Evolutionary conservation across 208 protist species (phyloP).

Genomic region (Leishmania tarentolae): DNA sequence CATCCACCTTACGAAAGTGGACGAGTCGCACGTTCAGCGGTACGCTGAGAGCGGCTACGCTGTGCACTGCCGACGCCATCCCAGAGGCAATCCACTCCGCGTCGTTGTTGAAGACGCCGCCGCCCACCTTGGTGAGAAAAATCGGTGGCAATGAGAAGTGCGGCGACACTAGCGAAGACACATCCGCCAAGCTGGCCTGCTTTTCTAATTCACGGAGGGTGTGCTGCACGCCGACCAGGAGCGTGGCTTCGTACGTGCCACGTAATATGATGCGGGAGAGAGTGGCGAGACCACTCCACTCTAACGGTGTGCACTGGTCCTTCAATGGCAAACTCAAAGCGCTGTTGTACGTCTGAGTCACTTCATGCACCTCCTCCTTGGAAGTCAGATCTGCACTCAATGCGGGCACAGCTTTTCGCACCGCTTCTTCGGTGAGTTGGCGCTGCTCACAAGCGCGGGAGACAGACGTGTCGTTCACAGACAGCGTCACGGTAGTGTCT

Average conservation of each 20-base stretch:
- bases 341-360: slow-evolving; percentile 59
- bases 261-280: slow-evolving; percentile 42
- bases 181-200: not conserved
- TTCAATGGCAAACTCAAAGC: slow-evolving; percentile 36
- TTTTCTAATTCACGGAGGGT: slow-evolving; percentile 32
- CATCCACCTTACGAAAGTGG: slow-evolving; percentile 33
- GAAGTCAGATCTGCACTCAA: not conserved
- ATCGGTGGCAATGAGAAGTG: slow-evolving; percentile 27
- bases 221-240: slow-evolving; percentile 45
- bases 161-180: not conserved
- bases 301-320: not conserved
- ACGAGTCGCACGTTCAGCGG: slow-evolving; percentile 50
- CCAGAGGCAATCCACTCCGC: slow-evolving; percentile 39
- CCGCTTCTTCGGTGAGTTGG: not conserved
- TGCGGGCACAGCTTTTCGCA: not conserved
- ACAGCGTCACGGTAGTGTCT: slow-evolving; percentile 44
- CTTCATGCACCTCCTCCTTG: slow-evolving; percentile 19
- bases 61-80: slow-evolving; percentile 18
- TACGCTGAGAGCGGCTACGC: slow-evolving; percentile 29
- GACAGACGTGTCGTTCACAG: slow-evolving; percentile 6
- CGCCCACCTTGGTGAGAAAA: slow-evolving; percentile 59
- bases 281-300: slow-evolving; percentile 8
- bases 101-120: slow-evolving; percentile 54
- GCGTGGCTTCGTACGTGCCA: slow-evolving; percentile 58
- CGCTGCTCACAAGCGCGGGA: not conserved